Percentiles rank a stretch among this genome's conserved stretches.
These are phyloP conservation scores for Malus domestica DNA, from an alignment of 306 rosid species.

Conservation along the genomic window DNA sequence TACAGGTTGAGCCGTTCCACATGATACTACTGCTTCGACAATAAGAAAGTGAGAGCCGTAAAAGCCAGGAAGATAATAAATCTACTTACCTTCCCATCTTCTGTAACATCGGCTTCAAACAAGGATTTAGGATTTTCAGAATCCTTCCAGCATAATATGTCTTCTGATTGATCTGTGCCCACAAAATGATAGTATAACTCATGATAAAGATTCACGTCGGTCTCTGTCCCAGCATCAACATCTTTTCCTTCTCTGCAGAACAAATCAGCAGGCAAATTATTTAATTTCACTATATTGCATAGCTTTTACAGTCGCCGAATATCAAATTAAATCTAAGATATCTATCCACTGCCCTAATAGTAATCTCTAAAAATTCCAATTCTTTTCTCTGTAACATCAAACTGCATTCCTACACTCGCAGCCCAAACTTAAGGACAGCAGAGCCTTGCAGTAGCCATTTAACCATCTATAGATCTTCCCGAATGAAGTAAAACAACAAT, in stretches of 20 bases:
- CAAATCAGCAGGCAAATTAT: constrained; percentile 13
- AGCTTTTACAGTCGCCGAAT: neutral
- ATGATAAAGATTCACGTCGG: constrained; percentile 63
- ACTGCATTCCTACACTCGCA: neutral
- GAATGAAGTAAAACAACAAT: neutral
- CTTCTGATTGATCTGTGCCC: constrained; percentile 78
- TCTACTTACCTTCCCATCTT: constrained; percentile 68
- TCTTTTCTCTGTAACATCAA: neutral
- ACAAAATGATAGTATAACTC: constrained; percentile 76
- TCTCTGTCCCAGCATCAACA: constrained; percentile 86
- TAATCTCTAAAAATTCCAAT: neutral
- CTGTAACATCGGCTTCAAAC: constrained; percentile 58
- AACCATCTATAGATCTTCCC: neutral
- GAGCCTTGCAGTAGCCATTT: neutral
- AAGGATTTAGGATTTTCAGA: constrained; percentile 61
- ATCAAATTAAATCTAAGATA: neutral
- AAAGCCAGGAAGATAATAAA: constrained; percentile 9
- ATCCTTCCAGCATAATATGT: constrained; percentile 85
- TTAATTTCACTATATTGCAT: neutral
- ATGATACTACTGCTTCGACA: neutral
- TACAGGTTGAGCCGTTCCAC: neutral
- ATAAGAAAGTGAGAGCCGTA: neutral
- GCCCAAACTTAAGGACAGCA: neutral
- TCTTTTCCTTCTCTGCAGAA: constrained; percentile 52
- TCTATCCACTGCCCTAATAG: neutral